A percentile compares a stretch with the other conserved stretches of the same genome.
These are phyloP conservation scores for Cordyceps cicadae DNA, from an alignment of 2,329 filamentous ascomycete genomes.

Conservation along the genomic window DNA sequence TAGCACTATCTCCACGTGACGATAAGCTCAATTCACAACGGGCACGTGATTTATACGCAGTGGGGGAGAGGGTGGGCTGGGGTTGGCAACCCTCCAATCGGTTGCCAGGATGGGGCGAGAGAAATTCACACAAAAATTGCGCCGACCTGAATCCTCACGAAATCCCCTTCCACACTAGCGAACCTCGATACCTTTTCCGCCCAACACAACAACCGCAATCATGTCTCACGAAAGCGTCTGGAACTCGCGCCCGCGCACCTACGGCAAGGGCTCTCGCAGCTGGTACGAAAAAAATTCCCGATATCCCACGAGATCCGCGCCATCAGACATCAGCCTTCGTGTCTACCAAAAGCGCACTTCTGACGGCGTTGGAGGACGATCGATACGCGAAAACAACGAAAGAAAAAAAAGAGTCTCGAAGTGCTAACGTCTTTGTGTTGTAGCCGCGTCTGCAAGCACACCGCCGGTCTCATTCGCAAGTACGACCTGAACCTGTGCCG, in stretches of 20 bases:
- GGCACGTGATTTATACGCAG: conserved; percentile 15
- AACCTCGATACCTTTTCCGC: conserved; percentile 18
- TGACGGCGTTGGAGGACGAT: not conserved
- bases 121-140: conserved; percentile 34
- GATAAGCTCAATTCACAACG: conserved; percentile 1
- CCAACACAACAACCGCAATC: conserved; percentile 33
- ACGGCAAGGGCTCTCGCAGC: conserved; percentile 90
- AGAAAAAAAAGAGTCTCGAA: not conserved
- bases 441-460: conserved; percentile 75
- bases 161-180: conserved; percentile 23
- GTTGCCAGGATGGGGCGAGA: conserved; percentile 21
- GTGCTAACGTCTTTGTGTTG: conserved; percentile 22
- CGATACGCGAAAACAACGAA: not conserved
- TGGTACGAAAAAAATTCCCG: conserved; percentile 58
- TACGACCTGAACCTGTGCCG: conserved; percentile 89
- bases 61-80: conserved; percentile 20
- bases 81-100: conserved; percentile 31
- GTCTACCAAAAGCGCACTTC: not conserved
- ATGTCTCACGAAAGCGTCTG: conserved; percentile 89
- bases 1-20: conserved; percentile 16
- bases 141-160: conserved; percentile 26
- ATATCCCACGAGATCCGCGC: not conserved
- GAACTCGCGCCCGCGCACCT: conserved; percentile 95
- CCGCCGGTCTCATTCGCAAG: conserved; percentile 98
- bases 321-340: not conserved